Evolutionary conservation across 1,139 yeast species (phyloP), one percentile per base, ranked within the genome.

Genomic region (Nadsonia starkeyi-henricii): DNA sequence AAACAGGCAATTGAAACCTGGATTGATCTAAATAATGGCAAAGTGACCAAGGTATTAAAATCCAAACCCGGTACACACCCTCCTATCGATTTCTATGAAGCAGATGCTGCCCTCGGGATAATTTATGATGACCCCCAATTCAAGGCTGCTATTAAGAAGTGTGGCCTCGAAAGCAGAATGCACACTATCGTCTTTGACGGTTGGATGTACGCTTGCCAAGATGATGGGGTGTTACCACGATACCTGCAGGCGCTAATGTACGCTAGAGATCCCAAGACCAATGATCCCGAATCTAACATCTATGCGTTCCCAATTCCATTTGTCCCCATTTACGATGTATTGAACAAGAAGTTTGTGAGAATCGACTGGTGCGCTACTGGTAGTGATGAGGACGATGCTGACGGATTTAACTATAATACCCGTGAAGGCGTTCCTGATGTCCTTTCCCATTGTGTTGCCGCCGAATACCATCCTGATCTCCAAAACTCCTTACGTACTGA

Each of bases 201-300:
- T 48, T 85, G 95, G 95, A 85, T 85, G 73, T 85, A 85, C 63
- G 95, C 94, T 57, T 81, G 86, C 43, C 89, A 82, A 62, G 72
- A 81, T 65, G 82, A 88, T 79, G 93, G 88, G 45, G 76, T 81
- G 47, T 71, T 79, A 47, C 79, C 79, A 61, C 73, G 85, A 63
- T 71, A 80, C 67, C 68, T 81, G 57, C 91, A 83, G 69, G 78
- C 81, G 64, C 81, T 80, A 69, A 80, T 83, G 80, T 85, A 85
- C 66, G 55, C 61, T 55, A 59, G 66, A 45, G 59, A 62, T 49
- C 75, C 86, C 54, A 78, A 78, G 60, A 78, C 79, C 53, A 71
- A 79, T 60, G 91, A 85, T 63, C 67, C 77, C 37, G 95, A 85
- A 65, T 79, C 89, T 17, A 85, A 85, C 70, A 89, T 84, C 62